Conservation (phyloP, 306 rosid species). For the Quercus cerris region DNA sequence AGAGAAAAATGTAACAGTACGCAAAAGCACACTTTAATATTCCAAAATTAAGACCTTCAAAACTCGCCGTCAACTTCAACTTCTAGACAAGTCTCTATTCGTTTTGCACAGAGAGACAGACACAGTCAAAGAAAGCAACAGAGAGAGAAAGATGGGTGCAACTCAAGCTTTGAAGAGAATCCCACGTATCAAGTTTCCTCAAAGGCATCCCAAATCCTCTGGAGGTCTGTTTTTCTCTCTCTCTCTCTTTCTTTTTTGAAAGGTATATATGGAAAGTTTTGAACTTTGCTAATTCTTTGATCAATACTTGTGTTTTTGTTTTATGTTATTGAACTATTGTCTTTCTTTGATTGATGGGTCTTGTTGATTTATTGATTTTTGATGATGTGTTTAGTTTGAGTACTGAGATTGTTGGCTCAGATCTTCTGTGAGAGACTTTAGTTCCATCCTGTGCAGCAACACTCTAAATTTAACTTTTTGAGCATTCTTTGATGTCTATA, state of each 20-base stretch:
- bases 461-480: no score
- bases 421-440: background rate
- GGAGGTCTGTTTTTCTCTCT: slow-evolving; percentile 14
- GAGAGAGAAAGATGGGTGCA: slow-evolving; percentile 41
- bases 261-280: background rate
- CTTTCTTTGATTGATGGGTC: background rate
- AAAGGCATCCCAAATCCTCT: slow-evolving; percentile 42
- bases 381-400: background rate
- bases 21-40: no score
- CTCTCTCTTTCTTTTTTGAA: background rate
- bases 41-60: background rate
- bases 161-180: slow-evolving; percentile 55
- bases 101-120: background rate
- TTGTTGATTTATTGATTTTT: background rate
- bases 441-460: no score
- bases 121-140: background rate
- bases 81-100: background rate
- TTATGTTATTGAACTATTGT: background rate
- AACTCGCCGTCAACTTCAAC: background rate
- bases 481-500: background rate
- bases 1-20: no score
- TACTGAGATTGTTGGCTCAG: background rate
- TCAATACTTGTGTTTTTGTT: background rate
- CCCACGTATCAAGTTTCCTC: slow-evolving; percentile 83
- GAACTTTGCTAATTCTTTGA: background rate